A percentile compares a stretch with the other conserved stretches of the same genome.
These are phyloP conservation scores for Draba incana DNA, from an alignment of 345 rosid genomes.

Conservation along the genomic window DNA sequence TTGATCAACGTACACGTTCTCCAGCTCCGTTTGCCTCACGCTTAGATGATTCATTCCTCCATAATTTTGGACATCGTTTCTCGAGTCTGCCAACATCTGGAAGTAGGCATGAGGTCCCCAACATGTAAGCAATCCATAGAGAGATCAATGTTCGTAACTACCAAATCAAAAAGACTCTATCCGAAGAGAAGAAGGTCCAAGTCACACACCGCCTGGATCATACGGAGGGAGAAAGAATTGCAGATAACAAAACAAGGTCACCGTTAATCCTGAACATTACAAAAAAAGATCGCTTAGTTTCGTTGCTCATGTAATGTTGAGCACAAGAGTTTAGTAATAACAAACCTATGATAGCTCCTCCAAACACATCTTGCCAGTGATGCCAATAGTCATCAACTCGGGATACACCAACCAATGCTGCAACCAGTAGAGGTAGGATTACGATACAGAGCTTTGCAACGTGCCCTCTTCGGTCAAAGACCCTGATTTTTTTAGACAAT, in stretches of 20 bases:
- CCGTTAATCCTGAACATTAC: conserved; percentile 52
- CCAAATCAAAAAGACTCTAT: background rate
- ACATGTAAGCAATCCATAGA: conserved; percentile 50
- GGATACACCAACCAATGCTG: conserved; percentile 82
- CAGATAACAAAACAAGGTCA: conserved; percentile 69
- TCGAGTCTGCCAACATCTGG: conserved; percentile 78
- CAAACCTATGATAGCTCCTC: conserved; percentile 79
- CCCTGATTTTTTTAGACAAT: conserved; percentile 77
- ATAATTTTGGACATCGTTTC: conserved; percentile 44
- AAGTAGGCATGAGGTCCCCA: conserved; percentile 99
- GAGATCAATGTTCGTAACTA: background rate
- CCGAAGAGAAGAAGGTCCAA: conserved; percentile 12
- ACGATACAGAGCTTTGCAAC: conserved; percentile 86
- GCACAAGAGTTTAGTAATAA: background rate
- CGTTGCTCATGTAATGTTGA: conserved; percentile 5
- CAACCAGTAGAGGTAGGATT: conserved; percentile 70
- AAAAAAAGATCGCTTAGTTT: conserved; percentile 19
- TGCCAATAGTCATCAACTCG: conserved; percentile 98
- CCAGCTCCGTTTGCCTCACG: conserved; percentile 52
- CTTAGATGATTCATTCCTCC: conserved; percentile 38
- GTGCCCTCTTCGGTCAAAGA: conserved; percentile 82
- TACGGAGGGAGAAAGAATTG: conserved; percentile 84
- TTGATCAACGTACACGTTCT: conserved; percentile 53
- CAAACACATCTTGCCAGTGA: conserved; percentile 97
- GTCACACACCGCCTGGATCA: conserved; percentile 58